Conservation (phyloP, 177 flowering plant genomes). For the Tripterygium wilfordii region DNA sequence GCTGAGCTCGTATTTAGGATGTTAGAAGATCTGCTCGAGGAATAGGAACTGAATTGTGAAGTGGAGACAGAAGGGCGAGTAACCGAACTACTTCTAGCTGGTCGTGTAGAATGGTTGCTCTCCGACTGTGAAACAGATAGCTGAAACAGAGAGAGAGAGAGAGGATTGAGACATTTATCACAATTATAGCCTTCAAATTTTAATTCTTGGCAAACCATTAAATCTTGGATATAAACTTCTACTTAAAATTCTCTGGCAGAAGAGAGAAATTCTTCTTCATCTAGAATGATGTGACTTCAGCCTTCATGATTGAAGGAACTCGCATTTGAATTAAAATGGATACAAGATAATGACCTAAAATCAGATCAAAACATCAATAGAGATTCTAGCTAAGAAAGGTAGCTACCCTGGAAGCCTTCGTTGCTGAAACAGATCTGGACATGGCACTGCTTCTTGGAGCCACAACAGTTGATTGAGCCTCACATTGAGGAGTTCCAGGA, state of each 20-base stretch:
- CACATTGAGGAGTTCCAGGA: constrained; percentile 80
- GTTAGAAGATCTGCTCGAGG: constrained; percentile 54
- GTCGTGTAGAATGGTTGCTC: constrained; percentile 44
- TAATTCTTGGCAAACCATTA: too few species aligned
- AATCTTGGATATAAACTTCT: too few species aligned
- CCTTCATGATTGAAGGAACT: too few species aligned
- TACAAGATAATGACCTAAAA: not conserved
- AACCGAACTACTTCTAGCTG: constrained; percentile 76
- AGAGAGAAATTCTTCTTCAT: not conserved
- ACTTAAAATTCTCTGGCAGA: not conserved
- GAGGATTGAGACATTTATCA: constrained; percentile 1
- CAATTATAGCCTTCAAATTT: too few species aligned
- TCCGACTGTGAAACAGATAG: constrained; percentile 73
- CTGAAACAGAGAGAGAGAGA: constrained; percentile 40
- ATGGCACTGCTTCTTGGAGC: constrained; percentile 50
- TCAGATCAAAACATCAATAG: not conserved
- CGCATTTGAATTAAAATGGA: too few species aligned
- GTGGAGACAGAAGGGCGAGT: constrained; percentile 68
- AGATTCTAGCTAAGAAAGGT: not conserved
- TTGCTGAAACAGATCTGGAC: constrained; percentile 48
- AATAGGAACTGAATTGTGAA: constrained; percentile 38
- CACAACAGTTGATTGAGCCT: constrained; percentile 31
- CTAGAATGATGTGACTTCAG: too few species aligned
- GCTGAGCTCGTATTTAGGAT: constrained; percentile 86
- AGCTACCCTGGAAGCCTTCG: constrained; percentile 79